Percentiles rank a stretch among this genome's conserved stretches.
Conservation (phyloP, 139 green algal genomes). For the Desmodesmus armatus region DNA sequence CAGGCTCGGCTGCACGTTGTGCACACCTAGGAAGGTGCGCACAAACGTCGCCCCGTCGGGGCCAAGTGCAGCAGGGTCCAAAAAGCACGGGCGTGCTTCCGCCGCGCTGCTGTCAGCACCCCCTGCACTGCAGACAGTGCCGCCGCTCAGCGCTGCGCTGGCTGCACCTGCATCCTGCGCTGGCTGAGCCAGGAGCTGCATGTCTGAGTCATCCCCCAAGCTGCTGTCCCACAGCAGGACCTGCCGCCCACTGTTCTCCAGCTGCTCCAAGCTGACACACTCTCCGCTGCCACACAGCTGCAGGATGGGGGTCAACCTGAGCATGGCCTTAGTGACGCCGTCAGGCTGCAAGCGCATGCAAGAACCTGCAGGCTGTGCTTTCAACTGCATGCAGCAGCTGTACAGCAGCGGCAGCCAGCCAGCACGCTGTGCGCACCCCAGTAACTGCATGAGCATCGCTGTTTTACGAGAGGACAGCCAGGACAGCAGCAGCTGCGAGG, state of each 20-base stretch:
- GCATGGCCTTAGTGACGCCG: not conserved
- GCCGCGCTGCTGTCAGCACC: too few species aligned
- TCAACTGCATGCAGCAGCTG: not conserved
- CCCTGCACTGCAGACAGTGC: not conserved
- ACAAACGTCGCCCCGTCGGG: not conserved
- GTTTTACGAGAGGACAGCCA: not conserved
- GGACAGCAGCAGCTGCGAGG: not conserved
- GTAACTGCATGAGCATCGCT: not conserved
- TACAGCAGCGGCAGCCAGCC: slow-evolving; percentile 19
- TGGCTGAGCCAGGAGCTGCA: not conserved
- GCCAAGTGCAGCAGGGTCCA: not conserved
- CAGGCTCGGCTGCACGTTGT: not conserved
- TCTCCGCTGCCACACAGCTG: slow-evolving; percentile 14
- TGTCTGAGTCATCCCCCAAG: not conserved
- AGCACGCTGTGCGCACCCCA: not conserved
- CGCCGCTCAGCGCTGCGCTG: too few species aligned
- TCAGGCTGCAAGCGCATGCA: not conserved
- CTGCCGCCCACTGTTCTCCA: not conserved
- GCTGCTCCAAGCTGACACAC: not conserved
- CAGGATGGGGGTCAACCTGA: slow-evolving; percentile 6
- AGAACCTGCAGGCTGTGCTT: not conserved
- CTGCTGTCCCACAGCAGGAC: not conserved
- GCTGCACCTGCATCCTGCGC: too few species aligned
- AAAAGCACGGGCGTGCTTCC: slow-evolving; percentile 5
- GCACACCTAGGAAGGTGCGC: not conserved